Base-by-base conservation (phyloP, 768 basidiomycete species). In the Xerocomus potaroensis region DNA sequence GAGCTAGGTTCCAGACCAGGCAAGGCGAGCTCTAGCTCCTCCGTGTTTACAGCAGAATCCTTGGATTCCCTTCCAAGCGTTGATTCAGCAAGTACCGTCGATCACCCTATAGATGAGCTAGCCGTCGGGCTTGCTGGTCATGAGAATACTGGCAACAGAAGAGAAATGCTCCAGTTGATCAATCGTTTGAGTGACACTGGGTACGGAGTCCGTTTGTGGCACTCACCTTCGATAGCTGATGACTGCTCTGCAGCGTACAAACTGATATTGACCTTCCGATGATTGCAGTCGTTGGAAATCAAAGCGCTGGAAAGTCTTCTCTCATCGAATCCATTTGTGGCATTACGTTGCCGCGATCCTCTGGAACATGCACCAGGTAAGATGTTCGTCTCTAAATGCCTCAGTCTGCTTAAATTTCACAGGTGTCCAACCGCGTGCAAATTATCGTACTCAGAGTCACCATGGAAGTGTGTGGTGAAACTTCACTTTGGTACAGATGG, bases 311-410 rank as follows among this genome's bases (percentile, higher is more conserved):
- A 1, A 87, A 87, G 55, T 84, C 83, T 0, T 87, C 84, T 0
- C 69, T 87, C 4, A 87, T 88, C 23, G 84, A 88, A 53, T 76
- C 82, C 0, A 86, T 88, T 35, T 84, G 84, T 0, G 83, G 84
- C 0, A 79, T 87, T 12, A 82, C 76, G 0, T 68, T 87, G 0
- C 84, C 84, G 16, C 74, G 83, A 15, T 81, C 80, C 0, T 69
- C 78, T n/a, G 85, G 85, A 0, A 87, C 85, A 0, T 87, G 85
- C 50, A 90, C 87, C 1, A 72, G 87, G 87, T 81, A 50, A 31
- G 51, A 53, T 23, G 1, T 11, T 5, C n/a, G 3, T 33, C 15
- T 31, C 18, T 10, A 4, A 3, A 10, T 16, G 14, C 1, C 3
- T 7, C 14, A 18, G 1, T 19, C n/a, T 40, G 3, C 29, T 48